Evolutionary conservation across 2,329 filamentous ascomycete species (phyloP).

Genomic region (Aspergillus oerlinghausenensis): DNA sequence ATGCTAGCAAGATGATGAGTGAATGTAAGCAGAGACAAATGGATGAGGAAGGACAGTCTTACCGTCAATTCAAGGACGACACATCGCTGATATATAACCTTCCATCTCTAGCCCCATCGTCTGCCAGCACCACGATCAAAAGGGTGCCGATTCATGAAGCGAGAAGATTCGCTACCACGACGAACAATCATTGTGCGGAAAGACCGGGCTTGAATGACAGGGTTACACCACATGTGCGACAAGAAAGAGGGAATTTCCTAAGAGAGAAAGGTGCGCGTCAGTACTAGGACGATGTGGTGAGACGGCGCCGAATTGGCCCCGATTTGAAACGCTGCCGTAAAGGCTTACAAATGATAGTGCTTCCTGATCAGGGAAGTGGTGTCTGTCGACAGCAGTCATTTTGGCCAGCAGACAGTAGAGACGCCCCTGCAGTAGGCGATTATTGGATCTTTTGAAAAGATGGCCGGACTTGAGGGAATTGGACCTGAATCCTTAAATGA

Average conservation of each 20-base stretch:
- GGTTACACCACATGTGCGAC: neutral
- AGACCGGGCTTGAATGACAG: neutral
- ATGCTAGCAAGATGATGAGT: conserved; percentile 7
- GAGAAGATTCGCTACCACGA: neutral
- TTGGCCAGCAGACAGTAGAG: neutral
- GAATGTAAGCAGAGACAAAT: neutral
- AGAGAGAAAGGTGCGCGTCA: neutral
- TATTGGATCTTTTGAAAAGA: neutral
- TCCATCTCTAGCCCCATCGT: neutral
- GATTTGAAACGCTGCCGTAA: neutral
- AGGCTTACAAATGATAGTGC: neutral
- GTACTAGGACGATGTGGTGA: neutral
- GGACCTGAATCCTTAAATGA: no score
- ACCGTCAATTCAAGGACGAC: neutral
- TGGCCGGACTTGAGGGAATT: no score
- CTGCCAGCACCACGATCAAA: neutral
- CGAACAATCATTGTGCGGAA: neutral
- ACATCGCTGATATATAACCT: neutral
- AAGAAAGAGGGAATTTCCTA: neutral
- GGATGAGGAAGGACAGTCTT: neutral
- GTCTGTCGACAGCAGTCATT: neutral
- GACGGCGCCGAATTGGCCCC: neutral
- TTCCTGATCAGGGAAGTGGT: neutral
- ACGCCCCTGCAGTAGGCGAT: neutral
- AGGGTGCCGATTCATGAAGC: neutral